Evolutionary conservation across 73 alveolate species (phyloP).

Genomic region (Breviolum minutum): DNA sequence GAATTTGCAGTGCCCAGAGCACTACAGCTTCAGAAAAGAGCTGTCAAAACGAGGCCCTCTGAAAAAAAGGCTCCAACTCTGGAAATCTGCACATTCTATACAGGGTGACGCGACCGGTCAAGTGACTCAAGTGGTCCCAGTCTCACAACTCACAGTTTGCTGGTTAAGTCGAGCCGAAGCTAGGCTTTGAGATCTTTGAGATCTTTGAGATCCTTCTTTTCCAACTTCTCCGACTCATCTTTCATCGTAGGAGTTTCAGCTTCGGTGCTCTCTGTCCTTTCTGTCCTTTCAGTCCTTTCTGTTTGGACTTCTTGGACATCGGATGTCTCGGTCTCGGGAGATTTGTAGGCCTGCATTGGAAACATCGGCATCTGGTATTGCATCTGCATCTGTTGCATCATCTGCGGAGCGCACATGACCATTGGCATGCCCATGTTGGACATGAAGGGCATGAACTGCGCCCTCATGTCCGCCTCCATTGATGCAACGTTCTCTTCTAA

Average conservation of each 20-base stretch:
- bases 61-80: background rate
- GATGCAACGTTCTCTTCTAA: background rate
- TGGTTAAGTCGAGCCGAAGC: no score
- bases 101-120: background rate
- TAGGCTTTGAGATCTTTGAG: no score
- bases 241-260: conserved; percentile 1
- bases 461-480: background rate
- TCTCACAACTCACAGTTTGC: no score
- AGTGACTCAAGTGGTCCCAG: no score
- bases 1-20: background rate
- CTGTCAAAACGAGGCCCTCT: conserved; percentile 34
- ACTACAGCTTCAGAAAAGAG: background rate
- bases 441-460: conserved; percentile 1
- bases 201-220: background rate
- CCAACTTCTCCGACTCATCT: background rate
- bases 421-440: conserved; percentile 20
- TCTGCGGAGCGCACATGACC: conserved; percentile 38
- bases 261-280: conserved; percentile 30
- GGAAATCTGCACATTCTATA: background rate
- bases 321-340: no score
- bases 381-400: conserved; percentile 27
- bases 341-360: no score
- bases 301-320: conserved; percentile 4
- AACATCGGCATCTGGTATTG: conserved; percentile 7
- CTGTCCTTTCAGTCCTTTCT: conserved; percentile 26